Evolutionary conservation across 345 rosid genomes (phyloP), one percentile per base, ranked within the genome.

Genomic region (Heritiera littoralis): DNA sequence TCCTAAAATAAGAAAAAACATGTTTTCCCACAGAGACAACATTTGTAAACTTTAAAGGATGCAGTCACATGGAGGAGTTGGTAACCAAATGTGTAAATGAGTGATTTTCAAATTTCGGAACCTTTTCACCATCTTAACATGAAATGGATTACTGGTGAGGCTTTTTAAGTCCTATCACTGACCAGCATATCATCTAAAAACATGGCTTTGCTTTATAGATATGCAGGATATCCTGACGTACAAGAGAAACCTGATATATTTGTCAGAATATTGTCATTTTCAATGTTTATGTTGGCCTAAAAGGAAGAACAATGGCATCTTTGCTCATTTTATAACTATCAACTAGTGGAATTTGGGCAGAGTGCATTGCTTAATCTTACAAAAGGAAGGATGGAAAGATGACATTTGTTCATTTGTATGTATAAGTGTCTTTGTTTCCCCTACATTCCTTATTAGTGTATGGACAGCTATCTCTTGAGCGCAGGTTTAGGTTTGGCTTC

Each of bases 381-480:
- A 7, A 2, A 48, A 48, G 18, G 15, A 1, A 8, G 32, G 55
- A 14, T 12, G 2, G 2, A 23, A 69, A 49, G 38, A 69, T 20
- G 56, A 46, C 28, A 48, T 70, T 48, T 70, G 12, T 48, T 48
- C 74, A 70, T 70, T 70, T 48, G 74, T 9, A n/a, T 14, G 48
- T 69, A 70, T 58, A 12, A 0, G 56, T 28, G n/a, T 71, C 14
- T 51, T 15, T 14, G 17, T 2, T 30, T 71, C 38, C 58, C 6
- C 5, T 4, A 54, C n/a, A 54, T 15, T 1, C 18, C 7, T 54
- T 14, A 4, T 15, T n/a, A 51, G 45, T 43, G 45, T 6, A 43
- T 43, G 45, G 8, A 43, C 8, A 43, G 8, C 45, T 43, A 43
- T 43, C 45, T 43, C 45, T 43, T 6, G 8, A 43, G 55, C 18